phyloP scores from a whole-genome alignment of 805 yeast genomes.

The Yamadazyma sp. region DNA sequence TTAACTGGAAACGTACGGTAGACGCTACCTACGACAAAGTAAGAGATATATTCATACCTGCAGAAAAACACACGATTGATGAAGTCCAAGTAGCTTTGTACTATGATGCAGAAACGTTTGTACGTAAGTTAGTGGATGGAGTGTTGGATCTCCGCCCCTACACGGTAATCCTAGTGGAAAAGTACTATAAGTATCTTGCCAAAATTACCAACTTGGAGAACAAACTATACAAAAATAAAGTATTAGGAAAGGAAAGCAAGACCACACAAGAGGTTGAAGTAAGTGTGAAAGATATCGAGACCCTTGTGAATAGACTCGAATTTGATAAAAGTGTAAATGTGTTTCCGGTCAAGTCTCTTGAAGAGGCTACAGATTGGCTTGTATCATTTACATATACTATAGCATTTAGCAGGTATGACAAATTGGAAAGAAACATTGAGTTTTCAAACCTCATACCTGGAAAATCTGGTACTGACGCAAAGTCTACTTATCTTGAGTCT shows the following conservation, averaged over 20 bases:
- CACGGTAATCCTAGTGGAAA: conserved; percentile 30
- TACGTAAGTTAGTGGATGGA: conserved; percentile 14
- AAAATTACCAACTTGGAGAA: conserved; percentile 48
- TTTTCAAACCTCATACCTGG: conserved; percentile 56
- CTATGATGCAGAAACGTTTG: conserved; percentile 48
- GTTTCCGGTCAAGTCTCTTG: conserved; percentile 47
- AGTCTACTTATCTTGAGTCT: conserved; percentile 49
- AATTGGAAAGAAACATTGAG: conserved; percentile 51
- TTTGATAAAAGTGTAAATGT: conserved; percentile 48
- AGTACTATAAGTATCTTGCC: conserved; percentile 46
- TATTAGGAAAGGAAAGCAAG: conserved; percentile 14
- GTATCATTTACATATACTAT: conserved; percentile 58
- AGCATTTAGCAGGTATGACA: conserved; percentile 53
- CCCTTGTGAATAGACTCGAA: conserved; percentile 26
- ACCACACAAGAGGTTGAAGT: conserved; percentile 27
- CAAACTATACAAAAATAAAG: conserved; percentile 27
- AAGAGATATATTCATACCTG: conserved; percentile 57
- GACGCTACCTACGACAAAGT: conserved; percentile 48
- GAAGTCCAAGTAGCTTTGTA: conserved; percentile 48
- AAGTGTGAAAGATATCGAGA: conserved; percentile 36
- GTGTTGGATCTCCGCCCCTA: background rate
- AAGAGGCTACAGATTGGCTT: conserved; percentile 53
- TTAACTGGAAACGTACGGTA: conserved; percentile 53
- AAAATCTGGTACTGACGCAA: conserved; percentile 51
- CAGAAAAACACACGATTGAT: conserved; percentile 34